Base-by-base conservation (phyloP, 2,329 filamentous ascomycete species). In the Aphanocladium album region DNA sequence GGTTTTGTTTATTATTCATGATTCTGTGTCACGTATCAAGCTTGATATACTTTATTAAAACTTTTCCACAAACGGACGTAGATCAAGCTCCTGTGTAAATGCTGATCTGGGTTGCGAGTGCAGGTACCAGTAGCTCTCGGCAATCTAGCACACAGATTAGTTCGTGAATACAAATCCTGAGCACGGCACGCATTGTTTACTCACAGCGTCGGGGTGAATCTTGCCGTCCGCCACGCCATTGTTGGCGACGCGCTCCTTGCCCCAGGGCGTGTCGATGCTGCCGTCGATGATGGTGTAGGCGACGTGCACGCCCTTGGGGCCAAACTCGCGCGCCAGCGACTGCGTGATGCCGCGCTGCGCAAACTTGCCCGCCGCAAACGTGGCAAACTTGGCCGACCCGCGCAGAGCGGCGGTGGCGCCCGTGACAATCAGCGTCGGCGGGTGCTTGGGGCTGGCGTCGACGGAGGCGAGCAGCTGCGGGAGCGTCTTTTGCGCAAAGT, bases 271-370 rank as follows among this genome's bases (percentile, higher is more conserved):
- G 72, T 96, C 89, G 72, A 96, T 96, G 1, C 90, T 82, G 0
- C 91, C 92, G 70, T 96, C 92, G 59, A 96, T 87, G 62, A 96
- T 85, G 5, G 88, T 86, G 74, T 96, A 90, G 0, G 88, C 84
- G 1, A 96, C 88, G 72, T 96, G 92, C 1, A 96, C 83, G 2
- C 92, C 92, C 72, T 90, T 80, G 0, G 92, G 91, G 0, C 89
- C 90, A 72, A 95, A 96, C 72, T 96, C 92, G 60, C 89, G 83
- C 0, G 91, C 89, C 27, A 96, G 79, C 37, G 84, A 89, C 73
- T 93, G 90, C 0, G 83, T 81, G 55, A 96, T 75, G 0, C 88
- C 90, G 35, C 92, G 81, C 66, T 89, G 77, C 4, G 90, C 91
- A 71, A 91, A 96, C 72, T 96, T 96, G 30, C 88, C 89, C 2